Percentiles rank a stretch among this genome's conserved stretches.
Conservation (phyloP, 371 early-diverging fungal species). For the Parasitella parasitica region DNA sequence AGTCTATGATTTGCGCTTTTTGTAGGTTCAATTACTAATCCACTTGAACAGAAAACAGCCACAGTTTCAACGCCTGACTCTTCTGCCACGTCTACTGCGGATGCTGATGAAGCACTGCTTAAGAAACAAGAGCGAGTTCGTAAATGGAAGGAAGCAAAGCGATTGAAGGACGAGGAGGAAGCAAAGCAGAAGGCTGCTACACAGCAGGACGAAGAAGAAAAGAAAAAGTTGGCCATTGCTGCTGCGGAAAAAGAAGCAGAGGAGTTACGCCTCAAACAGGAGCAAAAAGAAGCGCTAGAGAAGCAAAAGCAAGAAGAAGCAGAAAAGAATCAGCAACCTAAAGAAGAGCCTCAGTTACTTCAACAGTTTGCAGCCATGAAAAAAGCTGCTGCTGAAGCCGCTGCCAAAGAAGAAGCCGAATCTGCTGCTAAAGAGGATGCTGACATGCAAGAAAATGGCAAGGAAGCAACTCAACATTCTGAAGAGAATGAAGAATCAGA, state of each 20-base stretch:
- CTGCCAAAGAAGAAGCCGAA: slow-evolving; percentile 14
- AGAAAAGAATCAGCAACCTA: slow-evolving; percentile 42
- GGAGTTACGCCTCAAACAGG: slow-evolving; percentile 9
- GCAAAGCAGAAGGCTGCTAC: slow-evolving; percentile 20
- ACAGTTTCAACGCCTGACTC: neutral
- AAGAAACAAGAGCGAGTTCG: slow-evolving; percentile 72
- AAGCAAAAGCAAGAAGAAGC: slow-evolving; percentile 26
- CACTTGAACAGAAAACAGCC: neutral
- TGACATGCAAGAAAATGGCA: slow-evolving; percentile 25
- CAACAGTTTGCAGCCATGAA: slow-evolving; percentile 32
- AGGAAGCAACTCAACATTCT: neutral
- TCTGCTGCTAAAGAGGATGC: slow-evolving; percentile 6
- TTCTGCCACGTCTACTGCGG: neutral
- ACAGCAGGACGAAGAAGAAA: slow-evolving; percentile 9
- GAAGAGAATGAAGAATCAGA: slow-evolving; percentile 1
- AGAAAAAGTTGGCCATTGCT: slow-evolving; percentile 12
- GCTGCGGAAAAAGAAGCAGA: slow-evolving; percentile 12
- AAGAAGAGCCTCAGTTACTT: slow-evolving; percentile 21
- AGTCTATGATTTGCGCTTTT: neutral
- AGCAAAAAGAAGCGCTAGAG: slow-evolving; percentile 19
- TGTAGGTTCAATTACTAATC: neutral
- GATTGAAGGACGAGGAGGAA: slow-evolving; percentile 38
- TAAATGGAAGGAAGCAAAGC: slow-evolving; percentile 67
- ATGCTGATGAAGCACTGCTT: slow-evolving; percentile 63
- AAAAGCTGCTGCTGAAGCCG: slow-evolving; percentile 25